Percentiles rank a stretch among this genome's conserved stretches.
Evolutionary conservation across 1,284 basidiomycete species (phyloP).

Genomic region (Puccinia novopanici): DNA sequence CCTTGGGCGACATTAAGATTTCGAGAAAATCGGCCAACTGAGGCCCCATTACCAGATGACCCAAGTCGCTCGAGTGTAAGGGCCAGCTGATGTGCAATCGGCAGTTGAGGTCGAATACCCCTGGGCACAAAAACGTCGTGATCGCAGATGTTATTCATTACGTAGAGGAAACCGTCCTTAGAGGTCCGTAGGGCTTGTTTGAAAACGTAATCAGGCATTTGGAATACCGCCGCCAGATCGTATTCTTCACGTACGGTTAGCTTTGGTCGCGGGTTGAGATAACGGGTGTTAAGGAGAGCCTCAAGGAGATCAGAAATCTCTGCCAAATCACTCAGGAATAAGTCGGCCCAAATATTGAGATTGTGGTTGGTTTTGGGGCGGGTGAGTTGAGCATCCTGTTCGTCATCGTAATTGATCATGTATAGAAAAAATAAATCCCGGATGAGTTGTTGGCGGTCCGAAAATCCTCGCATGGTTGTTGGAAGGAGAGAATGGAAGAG

Average conservation of each 20-base stretch:
- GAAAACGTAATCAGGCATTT: not conserved
- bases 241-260: not conserved
- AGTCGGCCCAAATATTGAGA: not conserved
- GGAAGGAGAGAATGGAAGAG: too few relatives aligned
- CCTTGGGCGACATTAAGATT: not conserved
- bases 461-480: too few relatives aligned
- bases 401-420: not conserved
- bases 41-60: not conserved
- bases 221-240: not conserved
- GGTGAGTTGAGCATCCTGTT: not conserved
- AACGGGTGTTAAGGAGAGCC: not conserved
- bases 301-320: not conserved
- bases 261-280: not conserved
- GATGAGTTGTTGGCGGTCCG: not conserved
- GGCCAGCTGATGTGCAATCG: conserved; percentile 2
- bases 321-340: not conserved
- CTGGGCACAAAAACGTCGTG: not conserved
- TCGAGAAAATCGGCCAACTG: not conserved
- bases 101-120: not conserved
- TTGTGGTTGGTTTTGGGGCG: not conserved
- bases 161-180: not conserved
- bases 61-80: not conserved
- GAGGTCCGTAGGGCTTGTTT: conserved; percentile 9
- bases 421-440: conserved; percentile 10
- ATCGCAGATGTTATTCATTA: not conserved